Conservation (phyloP, 2,329 filamentous ascomycete genomes). For the Pleoardoris graminearum region DNA sequence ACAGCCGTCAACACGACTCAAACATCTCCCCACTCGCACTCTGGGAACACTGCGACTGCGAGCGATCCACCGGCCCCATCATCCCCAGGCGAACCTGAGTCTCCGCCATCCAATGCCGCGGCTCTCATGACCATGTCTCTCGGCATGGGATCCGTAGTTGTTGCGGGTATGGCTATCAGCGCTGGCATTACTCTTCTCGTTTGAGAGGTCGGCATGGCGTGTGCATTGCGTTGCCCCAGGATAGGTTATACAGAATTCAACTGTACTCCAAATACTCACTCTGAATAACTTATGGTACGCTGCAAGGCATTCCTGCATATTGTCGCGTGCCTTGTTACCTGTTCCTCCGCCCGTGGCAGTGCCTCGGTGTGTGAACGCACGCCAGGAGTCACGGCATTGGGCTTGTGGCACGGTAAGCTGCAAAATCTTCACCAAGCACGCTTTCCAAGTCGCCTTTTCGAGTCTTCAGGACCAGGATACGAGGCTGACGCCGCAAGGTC, state of each 20-base stretch:
- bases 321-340: slow-evolving; percentile 2
- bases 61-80: background rate
- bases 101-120: slow-evolving; percentile 22
- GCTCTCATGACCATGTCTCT: slow-evolving; percentile 23
- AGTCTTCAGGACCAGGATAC: slow-evolving; percentile 1
- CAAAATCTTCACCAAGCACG: background rate
- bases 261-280: too few species aligned
- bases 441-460: background rate
- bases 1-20: background rate
- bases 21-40: background rate
- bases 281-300: too few species aligned
- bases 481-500: background rate
- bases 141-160: slow-evolving; percentile 26
- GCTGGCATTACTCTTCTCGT: slow-evolving; percentile 23
- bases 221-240: too few species aligned
- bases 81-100: slow-evolving; percentile 6
- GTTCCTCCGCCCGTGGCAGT: background rate
- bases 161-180: slow-evolving; percentile 22
- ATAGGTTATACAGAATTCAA: too few species aligned
- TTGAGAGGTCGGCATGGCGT: background rate
- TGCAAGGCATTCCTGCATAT: too few species aligned
- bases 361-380: background rate
- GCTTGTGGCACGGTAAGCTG: slow-evolving; percentile 3
- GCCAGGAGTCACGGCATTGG: background rate
- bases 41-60: slow-evolving; percentile 9